Conservation (phyloP, 305 asterid genomes). For the Lippia alba region DNA sequence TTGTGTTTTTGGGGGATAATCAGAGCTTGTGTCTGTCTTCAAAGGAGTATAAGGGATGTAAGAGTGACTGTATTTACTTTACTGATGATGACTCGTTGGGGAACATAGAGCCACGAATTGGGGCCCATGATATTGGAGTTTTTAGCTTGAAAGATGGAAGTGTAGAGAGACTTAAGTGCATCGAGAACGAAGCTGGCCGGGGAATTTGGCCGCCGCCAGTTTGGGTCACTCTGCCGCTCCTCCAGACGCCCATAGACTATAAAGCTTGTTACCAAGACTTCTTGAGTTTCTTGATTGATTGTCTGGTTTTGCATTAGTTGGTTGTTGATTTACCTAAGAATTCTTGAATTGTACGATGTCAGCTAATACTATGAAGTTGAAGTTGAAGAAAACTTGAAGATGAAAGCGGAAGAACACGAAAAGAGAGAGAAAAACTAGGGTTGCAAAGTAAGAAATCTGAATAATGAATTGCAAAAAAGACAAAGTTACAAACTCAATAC, state of each 20-base stretch:
- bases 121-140: slow-evolving; percentile 11
- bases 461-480: too few relatives aligned
- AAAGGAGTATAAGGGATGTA: neutral
- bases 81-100: neutral
- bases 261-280: too few relatives aligned
- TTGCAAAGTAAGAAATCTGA: too few relatives aligned
- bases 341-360: too few relatives aligned
- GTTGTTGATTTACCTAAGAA: too few relatives aligned
- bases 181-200: neutral
- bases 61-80: neutral
- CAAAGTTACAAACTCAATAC: too few relatives aligned
- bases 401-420: too few relatives aligned
- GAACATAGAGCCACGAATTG: neutral
- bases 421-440: too few relatives aligned
- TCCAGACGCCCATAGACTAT: neutral
- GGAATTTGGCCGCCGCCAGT: slow-evolving; percentile 18
- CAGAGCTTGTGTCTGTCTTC: slow-evolving; percentile 15
- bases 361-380: too few relatives aligned
- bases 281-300: too few relatives aligned
- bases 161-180: neutral
- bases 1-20: slow-evolving; percentile 16
- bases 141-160: neutral
- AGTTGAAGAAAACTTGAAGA: too few relatives aligned
- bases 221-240: slow-evolving; percentile 8
- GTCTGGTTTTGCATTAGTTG: too few relatives aligned